Evolutionary conservation across 75 land plant genomes (phyloP).

Genomic region (Sequoiadendron giganteum): DNA sequence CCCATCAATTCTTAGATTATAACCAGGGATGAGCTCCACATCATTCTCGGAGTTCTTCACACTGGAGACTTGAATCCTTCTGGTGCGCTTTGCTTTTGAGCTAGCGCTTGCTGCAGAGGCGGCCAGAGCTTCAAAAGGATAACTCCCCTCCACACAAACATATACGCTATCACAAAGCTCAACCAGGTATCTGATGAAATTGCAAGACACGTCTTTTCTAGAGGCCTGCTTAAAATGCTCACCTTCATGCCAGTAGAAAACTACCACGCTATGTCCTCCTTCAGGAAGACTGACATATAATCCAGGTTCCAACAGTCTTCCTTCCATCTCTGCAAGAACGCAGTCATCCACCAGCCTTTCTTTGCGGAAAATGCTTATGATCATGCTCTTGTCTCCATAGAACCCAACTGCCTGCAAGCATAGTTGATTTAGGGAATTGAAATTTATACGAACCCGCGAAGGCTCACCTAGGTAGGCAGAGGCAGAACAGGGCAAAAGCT

Average conservation of each 20-base stretch:
- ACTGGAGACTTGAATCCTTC: too few relatives aligned
- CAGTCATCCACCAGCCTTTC: too few relatives aligned
- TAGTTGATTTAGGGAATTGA: not conserved
- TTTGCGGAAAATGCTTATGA: too few relatives aligned
- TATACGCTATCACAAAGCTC: too few relatives aligned
- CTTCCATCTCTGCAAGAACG: not conserved
- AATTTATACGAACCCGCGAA: not conserved
- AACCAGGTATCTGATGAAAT: too few relatives aligned
- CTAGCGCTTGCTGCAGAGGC: not conserved
- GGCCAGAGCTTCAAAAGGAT: not conserved
- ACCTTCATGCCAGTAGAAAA: too few relatives aligned
- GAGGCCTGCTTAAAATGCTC: too few relatives aligned
- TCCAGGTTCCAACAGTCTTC: slow-evolving; percentile 10
- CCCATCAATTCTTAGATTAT: not conserved
- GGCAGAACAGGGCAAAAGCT: not conserved
- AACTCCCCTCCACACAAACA: not conserved
- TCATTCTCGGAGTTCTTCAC: not conserved
- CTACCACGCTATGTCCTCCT: not conserved
- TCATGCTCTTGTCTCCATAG: too few relatives aligned
- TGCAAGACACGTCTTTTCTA: too few relatives aligned
- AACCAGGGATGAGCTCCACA: not conserved
- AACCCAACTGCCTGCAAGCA: too few relatives aligned
- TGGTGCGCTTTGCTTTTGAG: not conserved
- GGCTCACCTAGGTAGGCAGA: not conserved
- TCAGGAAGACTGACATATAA: slow-evolving; percentile 13